phyloP scores from a whole-genome alignment of 2,329 filamentous ascomycete species.

The Aureobasidium subglaciale region DNA sequence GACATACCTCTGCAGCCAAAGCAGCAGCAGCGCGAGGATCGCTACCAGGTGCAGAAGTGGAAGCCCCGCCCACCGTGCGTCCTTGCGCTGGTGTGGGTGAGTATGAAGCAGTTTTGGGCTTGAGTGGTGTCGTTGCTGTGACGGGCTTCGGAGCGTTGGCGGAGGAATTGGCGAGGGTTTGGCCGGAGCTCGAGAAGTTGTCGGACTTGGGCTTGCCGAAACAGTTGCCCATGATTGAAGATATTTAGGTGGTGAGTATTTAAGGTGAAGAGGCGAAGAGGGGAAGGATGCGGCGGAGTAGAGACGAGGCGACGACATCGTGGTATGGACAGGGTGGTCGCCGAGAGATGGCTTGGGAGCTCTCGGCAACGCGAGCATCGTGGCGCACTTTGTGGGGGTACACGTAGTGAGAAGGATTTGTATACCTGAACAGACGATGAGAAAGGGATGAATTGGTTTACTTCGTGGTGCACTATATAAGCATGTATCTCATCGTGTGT shows the following conservation, averaged over 20 bases:
- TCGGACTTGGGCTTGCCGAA: slow-evolving; percentile 66
- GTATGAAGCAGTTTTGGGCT: background rate
- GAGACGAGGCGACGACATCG: too few species aligned
- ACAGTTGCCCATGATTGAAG: slow-evolving; percentile 67
- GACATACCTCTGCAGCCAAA: slow-evolving; percentile 72
- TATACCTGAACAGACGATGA: too few species aligned
- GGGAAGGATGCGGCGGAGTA: background rate
- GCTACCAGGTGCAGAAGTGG: slow-evolving; percentile 22
- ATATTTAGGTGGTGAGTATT: background rate
- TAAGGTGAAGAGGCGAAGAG: background rate
- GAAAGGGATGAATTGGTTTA: too few species aligned
- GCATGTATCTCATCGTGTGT: background rate
- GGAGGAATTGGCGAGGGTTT: slow-evolving; percentile 54
- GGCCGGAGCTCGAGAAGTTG: slow-evolving; percentile 65
- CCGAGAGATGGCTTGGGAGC: background rate
- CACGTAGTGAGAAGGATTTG: background rate
- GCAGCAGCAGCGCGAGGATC: slow-evolving; percentile 70
- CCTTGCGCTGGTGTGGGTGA: slow-evolving; percentile 28
- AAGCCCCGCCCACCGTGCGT: slow-evolving; percentile 40
- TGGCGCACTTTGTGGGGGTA: background rate
- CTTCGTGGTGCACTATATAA: too few species aligned
- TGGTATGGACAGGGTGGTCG: background rate
- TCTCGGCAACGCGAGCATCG: background rate
- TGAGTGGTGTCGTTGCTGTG: slow-evolving; percentile 26
- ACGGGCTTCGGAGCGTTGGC: slow-evolving; percentile 36